Base-by-base conservation (phyloP, 1,139 yeast genomes). In the Saccharomyces hybrid region DNA sequence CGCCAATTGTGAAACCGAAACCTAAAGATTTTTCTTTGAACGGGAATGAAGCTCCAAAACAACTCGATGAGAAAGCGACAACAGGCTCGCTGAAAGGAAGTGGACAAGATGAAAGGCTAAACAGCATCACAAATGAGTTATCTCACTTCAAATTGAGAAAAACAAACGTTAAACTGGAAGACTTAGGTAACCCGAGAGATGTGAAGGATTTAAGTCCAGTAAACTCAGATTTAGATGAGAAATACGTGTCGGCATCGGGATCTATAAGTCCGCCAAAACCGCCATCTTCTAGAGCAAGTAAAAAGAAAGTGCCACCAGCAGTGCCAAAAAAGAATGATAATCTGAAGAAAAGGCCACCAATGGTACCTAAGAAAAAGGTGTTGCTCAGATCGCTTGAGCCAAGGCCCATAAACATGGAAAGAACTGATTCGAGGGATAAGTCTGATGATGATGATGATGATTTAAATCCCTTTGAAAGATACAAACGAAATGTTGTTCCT, bases 401-500 rank as follows among this genome's bases (percentile, higher is more conserved):
- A 34, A 41, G 42, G 34, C 55, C 14, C 13, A 56, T 26, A 48
- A 46, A 52, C 25, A 47, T 47, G 20, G 41, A 16, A 14, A 51
- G 48, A 26, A 7, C 41, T 5, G 38, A 27, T 14, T 25, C 51
- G 6, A 14, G 38, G 31, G 54, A 46, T 5, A 51, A 49, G 2
- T 53, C 28, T 16, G 49, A 50, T 16, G 49, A 32, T n/a, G 51
- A 51, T 20, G 54, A 50, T 53, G 55, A 53, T 11, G 20, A 20
- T 20, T 59, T 56, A n/a, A 64, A 73, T 53, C 76, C 76, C 30
- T 73, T 73, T 59, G 62, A 64, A 9, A 64, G 66, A 30, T 73
- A 73, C 51, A 56, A 70, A 55, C 71, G 65, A 54, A 66, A 67
- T 41, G 75, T 73, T 5, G 76, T 73, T 13, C 76, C 76, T 1